Evolutionary conservation across 116 monocot species (phyloP).

Genomic region (Iris pallida): DNA sequence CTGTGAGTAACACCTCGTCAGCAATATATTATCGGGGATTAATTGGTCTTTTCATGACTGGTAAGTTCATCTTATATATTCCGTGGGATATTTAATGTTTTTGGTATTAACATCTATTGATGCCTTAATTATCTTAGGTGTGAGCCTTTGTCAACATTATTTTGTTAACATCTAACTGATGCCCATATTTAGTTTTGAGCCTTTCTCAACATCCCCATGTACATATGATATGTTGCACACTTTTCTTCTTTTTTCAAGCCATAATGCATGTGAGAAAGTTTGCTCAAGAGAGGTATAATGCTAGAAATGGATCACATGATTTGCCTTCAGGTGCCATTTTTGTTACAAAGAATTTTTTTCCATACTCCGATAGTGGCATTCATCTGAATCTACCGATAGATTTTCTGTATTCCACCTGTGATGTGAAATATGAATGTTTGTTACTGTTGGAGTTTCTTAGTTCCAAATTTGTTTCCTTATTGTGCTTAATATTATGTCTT

Average conservation of each 20-base stretch:
- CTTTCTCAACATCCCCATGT: constrained; percentile 95
- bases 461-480: no score
- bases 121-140: no score
- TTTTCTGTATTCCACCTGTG: no score
- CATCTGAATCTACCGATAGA: no score
- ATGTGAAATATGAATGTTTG: no score
- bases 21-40: constrained; percentile 95
- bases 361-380: no score
- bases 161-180: neutral
- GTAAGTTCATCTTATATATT: constrained; percentile 29
- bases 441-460: no score
- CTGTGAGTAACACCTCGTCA: constrained; percentile 59
- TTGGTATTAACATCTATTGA: no score
- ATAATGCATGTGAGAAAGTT: constrained; percentile 34
- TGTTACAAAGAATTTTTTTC: no score
- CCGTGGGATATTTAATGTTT: neutral
- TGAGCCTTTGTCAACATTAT: no score
- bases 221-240: constrained; percentile 95
- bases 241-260: constrained; percentile 78
- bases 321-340: constrained; percentile 66
- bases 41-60: constrained; percentile 92
- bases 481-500: constrained; percentile 3
- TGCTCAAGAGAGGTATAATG: constrained; percentile 77
- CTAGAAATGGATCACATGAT: constrained; percentile 97
- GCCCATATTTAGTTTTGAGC: constrained; percentile 67